phyloP scores from a whole-genome alignment of 208 protist species.

The Naegleria fowleri region DNA sequence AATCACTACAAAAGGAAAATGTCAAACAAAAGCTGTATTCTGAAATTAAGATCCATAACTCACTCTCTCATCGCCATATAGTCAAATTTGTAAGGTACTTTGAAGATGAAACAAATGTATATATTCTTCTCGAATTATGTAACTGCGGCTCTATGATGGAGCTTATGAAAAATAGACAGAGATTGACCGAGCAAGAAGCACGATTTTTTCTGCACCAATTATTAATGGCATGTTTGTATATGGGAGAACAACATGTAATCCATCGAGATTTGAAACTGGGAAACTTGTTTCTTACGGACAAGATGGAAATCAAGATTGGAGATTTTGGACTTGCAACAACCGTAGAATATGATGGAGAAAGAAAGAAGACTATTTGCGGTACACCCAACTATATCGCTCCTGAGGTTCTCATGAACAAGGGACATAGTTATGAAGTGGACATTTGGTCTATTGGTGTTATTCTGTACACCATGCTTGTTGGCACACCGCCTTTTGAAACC shows the following conservation, averaged over 20 bases:
- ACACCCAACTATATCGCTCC: constrained; percentile 68
- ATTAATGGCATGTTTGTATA: constrained; percentile 53
- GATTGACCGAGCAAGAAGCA: background rate
- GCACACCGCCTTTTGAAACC: constrained; percentile 81
- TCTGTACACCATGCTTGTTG: constrained; percentile 63
- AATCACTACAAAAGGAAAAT: constrained; percentile 77
- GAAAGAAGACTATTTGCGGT: constrained; percentile 57
- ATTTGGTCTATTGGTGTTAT: constrained; percentile 82
- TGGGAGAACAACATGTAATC: constrained; percentile 60
- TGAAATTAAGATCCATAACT: constrained; percentile 95
- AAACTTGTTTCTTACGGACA: constrained; percentile 58
- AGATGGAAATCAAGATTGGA: constrained; percentile 53
- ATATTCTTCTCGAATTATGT: constrained; percentile 96
- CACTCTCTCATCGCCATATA: constrained; percentile 88
- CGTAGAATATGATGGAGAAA: constrained; percentile 47
- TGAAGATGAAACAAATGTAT: constrained; percentile 90
- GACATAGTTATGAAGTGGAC: constrained; percentile 72
- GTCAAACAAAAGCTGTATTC: constrained; percentile 84
- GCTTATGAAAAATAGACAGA: constrained; percentile 63
- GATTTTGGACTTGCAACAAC: constrained; percentile 59
- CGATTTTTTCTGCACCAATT: constrained; percentile 31
- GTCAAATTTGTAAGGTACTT: constrained; percentile 93
- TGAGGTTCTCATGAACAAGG: constrained; percentile 47
- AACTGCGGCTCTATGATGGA: constrained; percentile 85
- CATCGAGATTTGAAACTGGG: constrained; percentile 73